A percentile compares a stretch with the other conserved stretches of the same genome.
Conservation (phyloP, 1,284 basidiomycete species). For the Neotropicomus parvogracilis region DNA sequence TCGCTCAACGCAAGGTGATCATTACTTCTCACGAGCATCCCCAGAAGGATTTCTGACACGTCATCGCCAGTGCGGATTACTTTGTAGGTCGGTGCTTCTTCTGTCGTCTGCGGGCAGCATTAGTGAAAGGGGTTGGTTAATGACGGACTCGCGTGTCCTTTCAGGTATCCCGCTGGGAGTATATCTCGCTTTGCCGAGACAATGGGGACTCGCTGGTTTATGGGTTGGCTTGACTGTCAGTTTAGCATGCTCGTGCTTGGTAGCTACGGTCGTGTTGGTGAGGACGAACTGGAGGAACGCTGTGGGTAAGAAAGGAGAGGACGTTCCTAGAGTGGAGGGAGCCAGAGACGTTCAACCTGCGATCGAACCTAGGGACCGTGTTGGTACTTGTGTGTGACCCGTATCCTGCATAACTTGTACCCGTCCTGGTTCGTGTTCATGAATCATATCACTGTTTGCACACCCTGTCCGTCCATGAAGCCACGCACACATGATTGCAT, state of each 20-base stretch:
- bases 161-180: conserved; percentile 29
- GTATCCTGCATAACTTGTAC: no score
- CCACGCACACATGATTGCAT: conserved; percentile 11
- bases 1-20: conserved; percentile 26
- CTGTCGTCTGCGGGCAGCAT: not conserved
- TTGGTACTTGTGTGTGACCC: not conserved
- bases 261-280: conserved; percentile 20
- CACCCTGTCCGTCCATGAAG: not conserved
- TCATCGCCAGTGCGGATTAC: conserved; percentile 20
- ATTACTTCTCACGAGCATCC: not conserved
- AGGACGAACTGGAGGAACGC: conserved; percentile 19
- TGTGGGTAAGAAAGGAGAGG: not conserved
- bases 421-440: not conserved
- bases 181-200: conserved; percentile 23
- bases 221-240: conserved; percentile 26
- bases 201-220: conserved; percentile 29
- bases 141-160: not conserved
- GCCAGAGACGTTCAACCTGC: not conserved
- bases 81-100: conserved; percentile 19
- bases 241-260: conserved; percentile 20
- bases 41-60: conserved; percentile 3
- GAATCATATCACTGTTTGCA: not conserved
- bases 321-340: not conserved
- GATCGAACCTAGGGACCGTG: not conserved
- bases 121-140: no score